Base-by-base conservation (phyloP, 495 filamentous ascomycete species). In the Annulohypoxylon moriforme region DNA sequence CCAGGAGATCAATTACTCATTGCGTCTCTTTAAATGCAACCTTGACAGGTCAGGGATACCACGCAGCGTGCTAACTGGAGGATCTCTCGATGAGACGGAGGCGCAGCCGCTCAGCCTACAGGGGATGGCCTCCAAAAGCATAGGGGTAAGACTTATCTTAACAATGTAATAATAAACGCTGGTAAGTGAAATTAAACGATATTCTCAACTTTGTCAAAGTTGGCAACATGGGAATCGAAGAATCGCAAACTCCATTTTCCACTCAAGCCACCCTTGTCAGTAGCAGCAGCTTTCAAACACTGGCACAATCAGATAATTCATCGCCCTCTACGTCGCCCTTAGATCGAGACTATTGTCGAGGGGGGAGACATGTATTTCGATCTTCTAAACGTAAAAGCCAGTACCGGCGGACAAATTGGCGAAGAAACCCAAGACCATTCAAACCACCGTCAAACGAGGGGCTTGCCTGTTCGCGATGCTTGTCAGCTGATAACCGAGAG, bases 251-350 rank as follows among this genome's bases (percentile, higher is more conserved):
- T 5, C 44, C 60, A 1, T 11, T 61, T 25, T 61, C 65, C n/a
- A 20, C 33, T 8, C 52, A 60, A 55, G 1, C 29, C 11, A 70
- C 60, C 33, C 46, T 65, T 11, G 59, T 58, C 50, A 65, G 46
- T 36, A 36, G 27, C 27, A 34, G 60, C 27, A 64, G 55, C 14
- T 22, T 29, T 20, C 52, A 47, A n/a, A 53, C 34, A 31, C 38
- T 68, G 3, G 11, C 31, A n/a, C 57, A 25, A 34, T 40, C 18
- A 5, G 52, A 59, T 3, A 40, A 31, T 22, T 25, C 4, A 27
- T 58, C 50, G 27, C 13, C 22, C 10, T 57, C 53, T 16, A 50
- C 49, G 40, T 58, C 59, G 38, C 10, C 31, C 3, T 10, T 24
- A 40, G 31, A 22, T 13, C 60, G 7, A 40, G 2, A 24, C 29